phyloP scores from a whole-genome alignment of 208 protist species.

The Wallacemonas sp. region DNA sequence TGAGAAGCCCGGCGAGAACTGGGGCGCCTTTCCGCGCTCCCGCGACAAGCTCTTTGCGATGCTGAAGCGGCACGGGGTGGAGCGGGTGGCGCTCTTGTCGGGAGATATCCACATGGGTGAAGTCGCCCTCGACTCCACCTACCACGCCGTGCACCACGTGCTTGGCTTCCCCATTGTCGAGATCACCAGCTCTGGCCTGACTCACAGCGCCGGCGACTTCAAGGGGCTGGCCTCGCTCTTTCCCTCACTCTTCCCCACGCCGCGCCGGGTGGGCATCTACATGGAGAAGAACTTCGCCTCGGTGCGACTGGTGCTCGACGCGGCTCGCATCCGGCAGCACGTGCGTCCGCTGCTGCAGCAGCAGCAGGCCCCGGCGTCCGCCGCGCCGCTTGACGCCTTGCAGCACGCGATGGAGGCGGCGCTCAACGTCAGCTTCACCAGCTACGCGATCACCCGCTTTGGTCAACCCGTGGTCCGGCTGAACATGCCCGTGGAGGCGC shows the following conservation, averaged over 20 bases:
- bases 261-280: constrained; percentile 58
- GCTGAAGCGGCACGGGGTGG: constrained; percentile 36
- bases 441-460: constrained; percentile 46
- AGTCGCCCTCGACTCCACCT: constrained; percentile 58
- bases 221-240: constrained; percentile 40
- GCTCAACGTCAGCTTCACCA: constrained; percentile 65
- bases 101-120: constrained; percentile 90
- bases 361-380: background rate
- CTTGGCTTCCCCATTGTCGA: constrained; percentile 79
- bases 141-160: constrained; percentile 26
- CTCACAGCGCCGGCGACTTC: constrained; percentile 69
- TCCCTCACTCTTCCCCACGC: constrained; percentile 41
- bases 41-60: constrained; percentile 61
- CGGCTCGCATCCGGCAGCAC: constrained; percentile 16
- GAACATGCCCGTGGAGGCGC: constrained; percentile 56
- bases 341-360: background rate
- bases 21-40: constrained; percentile 62
- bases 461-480: constrained; percentile 46
- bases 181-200: constrained; percentile 81
- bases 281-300: constrained; percentile 76
- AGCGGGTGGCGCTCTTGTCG: constrained; percentile 77
- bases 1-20: constrained; percentile 76
- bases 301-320: constrained; percentile 41
- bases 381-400: background rate
- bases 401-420: constrained; percentile 32